Evolutionary conservation across 768 basidiomycete species (phyloP), one percentile per base, ranked within the genome.

Genomic region (Phanerochaete sordida): DNA sequence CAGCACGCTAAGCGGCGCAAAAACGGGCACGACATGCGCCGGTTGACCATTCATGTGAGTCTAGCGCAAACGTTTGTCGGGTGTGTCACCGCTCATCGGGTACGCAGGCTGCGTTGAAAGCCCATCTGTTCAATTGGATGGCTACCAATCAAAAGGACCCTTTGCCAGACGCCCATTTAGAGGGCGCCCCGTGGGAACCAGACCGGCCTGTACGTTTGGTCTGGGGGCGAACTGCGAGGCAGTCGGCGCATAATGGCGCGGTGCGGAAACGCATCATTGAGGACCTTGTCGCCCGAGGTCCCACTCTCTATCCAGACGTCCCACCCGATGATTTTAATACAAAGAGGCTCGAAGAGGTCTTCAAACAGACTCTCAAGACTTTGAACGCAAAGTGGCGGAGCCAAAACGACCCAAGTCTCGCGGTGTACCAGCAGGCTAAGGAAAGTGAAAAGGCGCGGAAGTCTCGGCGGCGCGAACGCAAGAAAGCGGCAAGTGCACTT

Each of bases 221-320:
- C 3, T 91, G 90, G 90, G 84, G 87, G 62, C 89, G 88, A 69
- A 91, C 90, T 1, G 76, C 81, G 12, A 88, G 84, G 61, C 87
- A 90, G 65, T 91, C 88, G 1, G 79, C 84, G 21, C 89, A 90
- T 66, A 91, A 91, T 60, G 76, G 79, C 11, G 79, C 81, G 15
- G 90, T 90, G 88, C 90, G 87, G 73, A 72, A 77, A 16, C 83
- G 84, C 9, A 70, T 90, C 8, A 68, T 90, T 23, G 75, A 75
- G 8, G 86, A 90, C 67, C 72, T 91, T 59, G 84, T 80, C 57
- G 74, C 78, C 13, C 81, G 82, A 27, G 79, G 85, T 9, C 52
- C 21, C 13, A 74, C 72, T 28, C 58, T 79, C 57, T 91, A 90
- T 70, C 83, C 79, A 62, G 78, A 86, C 58, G 86, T 90, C 3